Percentiles rank a stretch among this genome's conserved stretches.
These are phyloP conservation scores for Tinospora cordifolia DNA, from an alignment of 164 flowering plant genomes.

Conservation along the genomic window DNA sequence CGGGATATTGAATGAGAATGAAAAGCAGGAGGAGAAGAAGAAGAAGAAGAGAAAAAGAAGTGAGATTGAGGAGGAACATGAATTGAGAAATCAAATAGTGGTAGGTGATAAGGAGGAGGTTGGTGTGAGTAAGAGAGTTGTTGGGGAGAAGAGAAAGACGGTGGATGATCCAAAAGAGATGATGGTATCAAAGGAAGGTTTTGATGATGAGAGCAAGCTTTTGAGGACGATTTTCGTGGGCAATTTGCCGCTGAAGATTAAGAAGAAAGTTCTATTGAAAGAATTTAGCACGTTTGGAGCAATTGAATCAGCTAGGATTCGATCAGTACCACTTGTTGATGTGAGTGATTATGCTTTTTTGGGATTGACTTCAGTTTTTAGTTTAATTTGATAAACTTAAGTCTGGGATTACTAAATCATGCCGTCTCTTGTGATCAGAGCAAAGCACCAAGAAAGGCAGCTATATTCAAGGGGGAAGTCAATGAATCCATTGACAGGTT, in stretches of 20 bases:
- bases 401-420: background rate
- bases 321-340: conserved; percentile 75
- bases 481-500: conserved; percentile 78
- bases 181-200: conserved; percentile 62
- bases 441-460: conserved; percentile 78
- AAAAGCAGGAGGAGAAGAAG: conserved; percentile 18
- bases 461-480: conserved; percentile 54
- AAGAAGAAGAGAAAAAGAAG: conserved; percentile 71
- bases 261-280: conserved; percentile 70
- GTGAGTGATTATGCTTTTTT: conserved; percentile 39
- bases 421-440: conserved; percentile 35
- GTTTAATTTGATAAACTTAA: background rate
- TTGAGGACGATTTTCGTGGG: conserved; percentile 91
- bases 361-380: background rate
- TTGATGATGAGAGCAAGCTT: conserved; percentile 85
- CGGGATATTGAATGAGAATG: background rate
- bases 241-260: conserved; percentile 77
- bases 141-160: conserved; percentile 75
- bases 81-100: conserved; percentile 37
- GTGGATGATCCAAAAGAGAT: conserved; percentile 43
- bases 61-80: conserved; percentile 53
- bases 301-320: conserved; percentile 80
- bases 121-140: conserved; percentile 18
- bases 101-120: conserved; percentile 18
- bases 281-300: conserved; percentile 83